Evolutionary conservation across 768 basidiomycete genomes (phyloP).

Genomic region (Russula sp.): DNA sequence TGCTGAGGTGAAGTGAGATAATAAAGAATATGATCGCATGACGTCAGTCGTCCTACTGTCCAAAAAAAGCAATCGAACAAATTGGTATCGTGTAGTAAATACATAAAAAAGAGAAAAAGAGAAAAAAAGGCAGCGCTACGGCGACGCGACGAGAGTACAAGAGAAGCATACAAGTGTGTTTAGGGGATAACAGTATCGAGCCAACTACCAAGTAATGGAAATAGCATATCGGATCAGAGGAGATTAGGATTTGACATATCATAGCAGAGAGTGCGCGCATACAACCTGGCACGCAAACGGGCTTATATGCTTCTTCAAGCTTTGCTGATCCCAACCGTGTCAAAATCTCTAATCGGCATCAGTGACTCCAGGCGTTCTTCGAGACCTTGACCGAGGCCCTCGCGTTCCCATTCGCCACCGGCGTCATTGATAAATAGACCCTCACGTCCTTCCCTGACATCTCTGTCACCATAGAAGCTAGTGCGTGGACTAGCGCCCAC

Average conservation of each 20-base stretch:
- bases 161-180: constrained; percentile 4
- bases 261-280: neutral
- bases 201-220: constrained; percentile 7
- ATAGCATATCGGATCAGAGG: constrained; percentile 14
- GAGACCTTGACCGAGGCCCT: constrained; percentile 74
- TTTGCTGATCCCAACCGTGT: constrained; percentile 17
- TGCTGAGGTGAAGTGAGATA: neutral
- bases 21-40: neutral
- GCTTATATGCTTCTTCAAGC: constrained; percentile 10
- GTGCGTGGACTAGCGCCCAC: constrained; percentile 25
- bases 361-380: constrained; percentile 74
- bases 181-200: neutral
- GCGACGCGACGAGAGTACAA: neutral
- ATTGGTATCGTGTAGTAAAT: constrained; percentile 14
- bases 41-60: constrained; percentile 1
- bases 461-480: constrained; percentile 23
- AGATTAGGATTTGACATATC: constrained; percentile 10
- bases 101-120: neutral
- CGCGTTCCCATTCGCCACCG: constrained; percentile 85
- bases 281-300: neutral
- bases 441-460: constrained; percentile 21
- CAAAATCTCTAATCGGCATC: constrained; percentile 28
- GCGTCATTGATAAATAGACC: constrained; percentile 48
- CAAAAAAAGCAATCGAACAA: neutral
- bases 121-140: neutral